These are phyloP conservation scores for Lathyrus oleraceus DNA, from an alignment of 306 rosid species.

Conservation along the genomic window DNA sequence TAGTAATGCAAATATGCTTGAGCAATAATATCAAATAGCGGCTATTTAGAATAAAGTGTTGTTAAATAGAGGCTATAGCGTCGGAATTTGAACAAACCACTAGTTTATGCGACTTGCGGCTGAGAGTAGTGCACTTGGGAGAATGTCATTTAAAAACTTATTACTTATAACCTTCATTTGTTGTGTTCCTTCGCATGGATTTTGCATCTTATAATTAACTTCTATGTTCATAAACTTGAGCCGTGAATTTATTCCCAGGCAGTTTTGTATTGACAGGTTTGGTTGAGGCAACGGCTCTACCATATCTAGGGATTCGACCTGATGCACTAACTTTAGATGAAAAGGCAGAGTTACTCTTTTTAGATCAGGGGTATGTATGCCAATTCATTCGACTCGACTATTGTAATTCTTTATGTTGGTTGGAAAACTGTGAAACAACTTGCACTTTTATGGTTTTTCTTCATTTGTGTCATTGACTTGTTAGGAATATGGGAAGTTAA, in stretches of 20 bases:
- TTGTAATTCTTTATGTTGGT: slow-evolving; percentile 26
- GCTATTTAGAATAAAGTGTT: not conserved
- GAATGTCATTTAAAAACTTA: not conserved
- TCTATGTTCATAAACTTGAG: slow-evolving; percentile 31
- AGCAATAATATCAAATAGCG: not conserved
- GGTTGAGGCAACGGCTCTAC: slow-evolving; percentile 76
- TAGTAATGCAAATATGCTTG: not conserved
- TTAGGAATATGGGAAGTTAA: slow-evolving; percentile 18
- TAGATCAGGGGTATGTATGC: slow-evolving; percentile 84
- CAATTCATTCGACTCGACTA: slow-evolving; percentile 18
- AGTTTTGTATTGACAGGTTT: slow-evolving; percentile 97
- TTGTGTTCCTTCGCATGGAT: not conserved
- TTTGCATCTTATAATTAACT: slow-evolving; percentile 13
- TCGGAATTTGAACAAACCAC: not conserved
- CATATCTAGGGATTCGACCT: slow-evolving; percentile 74
- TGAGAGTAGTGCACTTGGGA: not conserved
- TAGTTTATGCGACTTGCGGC: not conserved
- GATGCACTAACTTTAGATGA: slow-evolving; percentile 76
- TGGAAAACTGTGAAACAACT: slow-evolving; percentile 25
- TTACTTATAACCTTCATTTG: not conserved
- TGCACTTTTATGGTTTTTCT: slow-evolving; percentile 12
- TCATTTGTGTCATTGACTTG: slow-evolving; percentile 19
- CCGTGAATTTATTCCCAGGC: slow-evolving; percentile 80
- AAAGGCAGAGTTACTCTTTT: slow-evolving; percentile 81
- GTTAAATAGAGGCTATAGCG: not conserved